Conservation (phyloP, 2,329 filamentous ascomycete genomes). For the Cytospora piceicola region DNA sequence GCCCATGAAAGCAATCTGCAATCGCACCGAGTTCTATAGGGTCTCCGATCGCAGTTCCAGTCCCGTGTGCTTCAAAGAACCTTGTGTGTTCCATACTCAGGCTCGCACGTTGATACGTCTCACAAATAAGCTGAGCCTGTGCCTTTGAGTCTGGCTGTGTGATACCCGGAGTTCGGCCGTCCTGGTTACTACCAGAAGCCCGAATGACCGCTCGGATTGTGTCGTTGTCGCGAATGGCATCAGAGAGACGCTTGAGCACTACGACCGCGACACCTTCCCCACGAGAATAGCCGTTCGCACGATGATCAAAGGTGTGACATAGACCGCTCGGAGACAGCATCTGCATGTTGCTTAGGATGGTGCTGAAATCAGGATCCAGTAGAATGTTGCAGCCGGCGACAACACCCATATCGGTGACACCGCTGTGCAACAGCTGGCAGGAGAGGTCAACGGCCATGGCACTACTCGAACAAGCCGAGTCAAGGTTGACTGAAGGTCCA, state of each 20-base stretch:
- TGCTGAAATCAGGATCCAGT: conserved; percentile 30
- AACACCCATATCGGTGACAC: conserved; percentile 10
- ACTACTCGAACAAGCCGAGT: conserved; percentile 43
- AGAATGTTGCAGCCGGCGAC: conserved; percentile 26
- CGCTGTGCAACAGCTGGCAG: conserved; percentile 14
- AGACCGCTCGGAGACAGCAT: conserved; percentile 25
- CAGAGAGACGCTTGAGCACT: conserved; percentile 46
- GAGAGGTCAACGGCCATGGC: conserved; percentile 16
- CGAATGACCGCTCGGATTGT: conserved; percentile 40
- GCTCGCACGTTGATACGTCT: conserved; percentile 34
- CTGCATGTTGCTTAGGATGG: conserved; percentile 28
- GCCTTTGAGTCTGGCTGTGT: conserved; percentile 42
- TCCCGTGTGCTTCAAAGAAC: conserved; percentile 13
- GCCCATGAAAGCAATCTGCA: conserved; percentile 33
- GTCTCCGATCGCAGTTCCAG: conserved; percentile 26
- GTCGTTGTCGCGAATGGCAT: conserved; percentile 47
- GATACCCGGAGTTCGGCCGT: conserved; percentile 45
- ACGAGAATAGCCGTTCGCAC: conserved; percentile 40
- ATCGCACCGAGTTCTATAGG: conserved; percentile 57
- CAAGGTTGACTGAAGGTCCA: conserved; percentile 43
- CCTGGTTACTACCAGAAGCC: conserved; percentile 40
- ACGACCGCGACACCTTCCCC: conserved; percentile 41
- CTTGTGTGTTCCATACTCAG: conserved; percentile 5
- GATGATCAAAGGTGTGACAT: conserved; percentile 40
- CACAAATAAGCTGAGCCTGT: conserved; percentile 38